These are phyloP conservation scores for Penicillium sp. DNA, from an alignment of 2,329 filamentous ascomycete species.

Conservation along the genomic window DNA sequence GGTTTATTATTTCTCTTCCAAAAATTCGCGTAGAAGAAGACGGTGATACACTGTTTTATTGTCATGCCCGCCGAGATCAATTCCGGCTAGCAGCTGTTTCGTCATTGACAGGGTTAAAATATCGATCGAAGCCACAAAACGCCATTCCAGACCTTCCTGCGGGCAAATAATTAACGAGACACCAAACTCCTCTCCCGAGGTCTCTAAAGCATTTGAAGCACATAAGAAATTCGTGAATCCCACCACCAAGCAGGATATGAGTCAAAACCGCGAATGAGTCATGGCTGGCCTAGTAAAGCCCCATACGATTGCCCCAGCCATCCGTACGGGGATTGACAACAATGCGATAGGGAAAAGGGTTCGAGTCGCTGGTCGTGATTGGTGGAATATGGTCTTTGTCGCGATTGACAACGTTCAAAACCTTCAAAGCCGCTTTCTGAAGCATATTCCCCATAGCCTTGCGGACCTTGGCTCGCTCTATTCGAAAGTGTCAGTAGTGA, in stretches of 20 bases:
- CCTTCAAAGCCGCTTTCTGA: constrained; percentile 83
- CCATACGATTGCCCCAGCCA: constrained; percentile 77
- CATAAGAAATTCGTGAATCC: constrained; percentile 7
- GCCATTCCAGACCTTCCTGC: background rate
- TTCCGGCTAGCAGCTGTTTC: background rate
- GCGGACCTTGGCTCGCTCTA: constrained; percentile 85
- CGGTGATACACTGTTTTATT: background rate
- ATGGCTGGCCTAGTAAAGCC: constrained; percentile 61
- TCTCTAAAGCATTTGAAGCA: background rate
- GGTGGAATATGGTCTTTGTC: constrained; percentile 97
- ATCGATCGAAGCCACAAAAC: background rate
- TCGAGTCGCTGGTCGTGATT: constrained; percentile 86
- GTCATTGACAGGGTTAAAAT: background rate
- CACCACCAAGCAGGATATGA: background rate
- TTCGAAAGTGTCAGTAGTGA: background rate
- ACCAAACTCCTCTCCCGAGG: background rate
- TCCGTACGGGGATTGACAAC: constrained; percentile 80
- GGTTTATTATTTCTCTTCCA: background rate
- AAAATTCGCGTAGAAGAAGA: background rate
- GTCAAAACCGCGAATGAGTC: background rate
- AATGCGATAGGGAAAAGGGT: constrained; percentile 95
- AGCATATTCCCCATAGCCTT: constrained; percentile 89
- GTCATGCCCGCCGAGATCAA: background rate
- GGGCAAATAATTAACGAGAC: background rate
- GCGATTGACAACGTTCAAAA: constrained; percentile 80